A percentile compares a stretch with the other conserved stretches of the same genome.
Conservation (phyloP, 441 rosid species). For the Breynia disticha region DNA sequence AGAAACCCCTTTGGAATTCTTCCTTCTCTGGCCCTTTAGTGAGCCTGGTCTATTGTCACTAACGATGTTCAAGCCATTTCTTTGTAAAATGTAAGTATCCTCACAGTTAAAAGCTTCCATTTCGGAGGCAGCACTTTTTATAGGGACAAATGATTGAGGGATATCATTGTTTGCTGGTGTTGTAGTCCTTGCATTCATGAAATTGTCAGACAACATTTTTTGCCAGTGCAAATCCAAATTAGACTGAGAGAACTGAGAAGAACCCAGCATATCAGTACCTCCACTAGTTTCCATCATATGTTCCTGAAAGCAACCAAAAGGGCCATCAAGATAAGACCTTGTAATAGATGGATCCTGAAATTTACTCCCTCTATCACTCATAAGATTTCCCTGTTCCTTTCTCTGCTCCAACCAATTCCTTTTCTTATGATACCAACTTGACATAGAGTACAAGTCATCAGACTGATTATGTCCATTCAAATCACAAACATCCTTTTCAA, state of each 20-base stretch:
- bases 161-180: slow-evolving; percentile 18
- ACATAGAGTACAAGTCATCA: slow-evolving; percentile 14
- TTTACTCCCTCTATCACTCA: slow-evolving; percentile 8
- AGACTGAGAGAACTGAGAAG: slow-evolving; percentile 16
- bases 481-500: slow-evolving; percentile 18
- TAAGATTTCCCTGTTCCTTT: slow-evolving; percentile 16
- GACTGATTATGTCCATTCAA: slow-evolving; percentile 17
- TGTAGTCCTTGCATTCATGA: slow-evolving; percentile 18
- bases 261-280: slow-evolving; percentile 16
- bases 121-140: slow-evolving; percentile 16
- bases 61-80: slow-evolving; percentile 24
- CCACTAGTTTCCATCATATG: slow-evolving; percentile 15
- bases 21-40: slow-evolving; percentile 20
- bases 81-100: slow-evolving; percentile 37
- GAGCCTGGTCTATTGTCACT: slow-evolving; percentile 15
- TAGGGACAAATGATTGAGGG: slow-evolving; percentile 19
- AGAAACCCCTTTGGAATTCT: slow-evolving; percentile 17
- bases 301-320: slow-evolving; percentile 16
- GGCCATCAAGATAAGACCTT: slow-evolving; percentile 21
- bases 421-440: slow-evolving; percentile 18
- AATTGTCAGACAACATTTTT: slow-evolving; percentile 7
- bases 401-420: slow-evolving; percentile 28
- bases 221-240: slow-evolving; percentile 12
- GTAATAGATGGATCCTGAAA: slow-evolving; percentile 15
- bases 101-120: slow-evolving; percentile 21